Base-by-base conservation (phyloP, 148 eudicot species). In the Oxyria digyna region DNA sequence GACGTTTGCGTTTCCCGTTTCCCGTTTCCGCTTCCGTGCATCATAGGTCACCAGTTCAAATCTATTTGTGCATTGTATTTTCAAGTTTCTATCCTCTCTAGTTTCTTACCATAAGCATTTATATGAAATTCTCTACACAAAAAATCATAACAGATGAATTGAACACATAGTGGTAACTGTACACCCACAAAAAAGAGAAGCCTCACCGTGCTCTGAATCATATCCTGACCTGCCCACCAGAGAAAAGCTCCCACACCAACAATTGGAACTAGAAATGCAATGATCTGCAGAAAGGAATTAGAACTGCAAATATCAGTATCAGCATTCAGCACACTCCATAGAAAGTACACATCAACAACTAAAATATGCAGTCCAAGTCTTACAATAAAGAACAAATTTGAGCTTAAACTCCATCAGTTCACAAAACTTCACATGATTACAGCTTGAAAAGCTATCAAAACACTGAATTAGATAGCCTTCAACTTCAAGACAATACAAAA, bases 221-320 rank as follows among this genome's bases (percentile, higher is more conserved):
- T 86, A 77, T 86, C 98, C 59, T 85, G 78, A 54, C 94, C 87
- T 4, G 90, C 95, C 98, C 98, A 93, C 98, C 98, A 93, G 15
- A 93, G 80, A 57, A 93, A 83, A 71, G 78, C 95, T 78, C 87
- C 98, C 52, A 93, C 68, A 43, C 96, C 98, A 29, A 83, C 78
- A 29, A 87, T 62, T 40, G 96, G 98, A 26, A 93, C 42, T 23
- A 93, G 72, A 71, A 93, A 82, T 66, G 79, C 93, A 77, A 93
- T 74, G 31, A 93, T 82, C 98, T 93, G 88, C 69, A 27, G 67
- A 24, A 35, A n/a, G 23, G 23, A 46, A 46, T 46, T 4, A 46
- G 52, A 46, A n/a, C 17, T 46, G 21, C 43, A 70, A 73, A 59
- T 78, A 67, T 46, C 27, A 27, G 18, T 31, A 62, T 1, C 64